These are phyloP conservation scores for Inga leiocalycina DNA, from an alignment of 306 rosid species.

Conservation along the genomic window DNA sequence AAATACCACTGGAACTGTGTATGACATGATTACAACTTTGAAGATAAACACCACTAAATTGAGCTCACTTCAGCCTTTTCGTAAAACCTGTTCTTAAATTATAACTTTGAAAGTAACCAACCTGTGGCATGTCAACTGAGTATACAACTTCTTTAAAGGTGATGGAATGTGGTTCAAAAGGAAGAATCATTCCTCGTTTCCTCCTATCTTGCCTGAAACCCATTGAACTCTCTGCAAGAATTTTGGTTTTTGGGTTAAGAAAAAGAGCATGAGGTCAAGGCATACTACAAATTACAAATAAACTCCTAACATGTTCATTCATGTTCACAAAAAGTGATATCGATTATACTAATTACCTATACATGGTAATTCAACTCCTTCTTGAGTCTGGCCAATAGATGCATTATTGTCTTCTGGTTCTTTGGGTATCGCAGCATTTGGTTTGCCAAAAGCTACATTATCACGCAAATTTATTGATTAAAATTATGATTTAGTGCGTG, in stretches of 20 bases:
- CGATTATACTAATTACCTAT: slow-evolving; percentile 38
- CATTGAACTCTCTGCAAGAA: slow-evolving; percentile 35
- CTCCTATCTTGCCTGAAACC: neutral
- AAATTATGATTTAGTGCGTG: neutral
- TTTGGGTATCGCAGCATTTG: slow-evolving; percentile 34
- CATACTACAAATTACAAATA: neutral
- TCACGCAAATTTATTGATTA: slow-evolving; percentile 3
- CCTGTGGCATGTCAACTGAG: slow-evolving; percentile 69
- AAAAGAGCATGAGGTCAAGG: neutral
- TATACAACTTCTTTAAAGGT: slow-evolving; percentile 52
- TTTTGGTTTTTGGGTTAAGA: neutral
- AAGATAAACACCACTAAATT: neutral
- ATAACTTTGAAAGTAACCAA: slow-evolving; percentile 24
- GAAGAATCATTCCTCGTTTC: slow-evolving; percentile 66
- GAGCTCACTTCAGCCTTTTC: neutral
- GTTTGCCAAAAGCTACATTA: slow-evolving; percentile 46
- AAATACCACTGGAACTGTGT: neutral
- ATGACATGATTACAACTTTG: neutral
- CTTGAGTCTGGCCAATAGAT: slow-evolving; percentile 11
- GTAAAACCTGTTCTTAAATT: neutral
- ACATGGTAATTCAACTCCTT: slow-evolving; percentile 29
- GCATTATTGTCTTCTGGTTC: slow-evolving; percentile 29
- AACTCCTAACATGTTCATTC: neutral
- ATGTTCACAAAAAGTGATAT: neutral
- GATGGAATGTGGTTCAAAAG: slow-evolving; percentile 61